These are phyloP conservation scores for Ascosphaera pollenicola DNA, from an alignment of 2,329 filamentous ascomycete genomes.

Conservation along the genomic window DNA sequence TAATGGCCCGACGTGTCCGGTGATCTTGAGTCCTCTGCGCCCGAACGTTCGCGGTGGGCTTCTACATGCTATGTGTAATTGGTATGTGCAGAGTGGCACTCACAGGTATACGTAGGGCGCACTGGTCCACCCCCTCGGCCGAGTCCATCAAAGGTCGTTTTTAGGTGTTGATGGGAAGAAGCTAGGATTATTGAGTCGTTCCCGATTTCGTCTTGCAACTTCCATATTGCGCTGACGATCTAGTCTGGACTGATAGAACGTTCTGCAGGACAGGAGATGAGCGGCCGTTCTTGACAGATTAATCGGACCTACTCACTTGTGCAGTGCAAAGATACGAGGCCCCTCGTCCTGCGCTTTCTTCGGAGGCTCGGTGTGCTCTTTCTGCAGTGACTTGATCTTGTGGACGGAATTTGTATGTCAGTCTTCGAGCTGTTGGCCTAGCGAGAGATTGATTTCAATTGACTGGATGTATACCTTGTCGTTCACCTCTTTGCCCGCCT, in stretches of 20 bases:
- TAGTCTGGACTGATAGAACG: conserved; percentile 70
- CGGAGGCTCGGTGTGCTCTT: conserved; percentile 18
- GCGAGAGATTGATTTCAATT: not conserved
- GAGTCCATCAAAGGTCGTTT: conserved; percentile 17
- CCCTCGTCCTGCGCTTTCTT: conserved; percentile 33
- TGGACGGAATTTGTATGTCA: not conserved
- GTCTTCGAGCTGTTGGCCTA: not conserved
- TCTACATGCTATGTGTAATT: too few species aligned
- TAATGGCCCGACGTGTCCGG: too few species aligned
- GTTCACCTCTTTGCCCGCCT: conserved; percentile 7
- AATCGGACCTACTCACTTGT: conserved; percentile 35
- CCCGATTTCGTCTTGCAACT: conserved; percentile 56
- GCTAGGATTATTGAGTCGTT: conserved; percentile 54
- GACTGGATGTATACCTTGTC: conserved; percentile 1
- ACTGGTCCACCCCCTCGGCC: too few species aligned
- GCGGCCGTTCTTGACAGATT: not conserved
- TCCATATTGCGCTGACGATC: conserved; percentile 60
- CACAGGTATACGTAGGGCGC: too few species aligned
- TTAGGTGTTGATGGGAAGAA: conserved; percentile 74
- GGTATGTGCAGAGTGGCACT: too few species aligned
- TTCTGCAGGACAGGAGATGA: conserved; percentile 24
- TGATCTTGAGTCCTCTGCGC: too few species aligned
- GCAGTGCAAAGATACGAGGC: conserved; percentile 61
- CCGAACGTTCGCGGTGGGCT: too few species aligned
- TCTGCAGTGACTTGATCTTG: conserved; percentile 26